A percentile compares a stretch with the other conserved stretches of the same genome.
Evolutionary conservation across 192 early-diverging fungal genomes (phyloP).

Genomic region (Backusella mclennaniae): DNA sequence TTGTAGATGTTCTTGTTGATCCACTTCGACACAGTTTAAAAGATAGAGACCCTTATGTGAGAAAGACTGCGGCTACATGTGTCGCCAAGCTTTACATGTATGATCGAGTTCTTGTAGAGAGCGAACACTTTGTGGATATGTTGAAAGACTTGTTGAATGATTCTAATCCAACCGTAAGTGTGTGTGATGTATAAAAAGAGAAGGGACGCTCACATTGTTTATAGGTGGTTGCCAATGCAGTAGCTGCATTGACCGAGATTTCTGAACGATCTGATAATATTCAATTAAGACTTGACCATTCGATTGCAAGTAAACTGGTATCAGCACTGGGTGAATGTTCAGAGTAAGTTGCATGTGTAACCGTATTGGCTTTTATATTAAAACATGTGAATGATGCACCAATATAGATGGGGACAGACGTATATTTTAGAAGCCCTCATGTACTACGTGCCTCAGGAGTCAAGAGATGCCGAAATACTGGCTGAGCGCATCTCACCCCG

Average conservation of each 20-base stretch:
- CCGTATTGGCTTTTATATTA: neutral
- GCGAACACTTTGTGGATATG: slow-evolving; percentile 88
- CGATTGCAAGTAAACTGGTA: slow-evolving; percentile 87
- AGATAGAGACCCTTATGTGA: slow-evolving; percentile 95
- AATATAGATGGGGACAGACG: slow-evolving; percentile 86
- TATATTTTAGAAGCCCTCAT: slow-evolving; percentile 93
- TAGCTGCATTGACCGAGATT: slow-evolving; percentile 92
- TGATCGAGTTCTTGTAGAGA: slow-evolving; percentile 80
- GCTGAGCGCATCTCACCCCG: slow-evolving; percentile 88
- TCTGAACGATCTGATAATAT: slow-evolving; percentile 85
- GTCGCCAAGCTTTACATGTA: slow-evolving; percentile 95
- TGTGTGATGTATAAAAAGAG: neutral
- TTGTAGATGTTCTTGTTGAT: slow-evolving; percentile 80
- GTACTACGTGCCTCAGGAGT: slow-evolving; percentile 85
- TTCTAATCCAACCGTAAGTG: slow-evolving; percentile 80
- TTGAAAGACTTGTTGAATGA: slow-evolving; percentile 84
- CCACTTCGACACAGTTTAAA: slow-evolving; percentile 79
- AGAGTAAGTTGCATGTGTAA: slow-evolving; percentile 57
- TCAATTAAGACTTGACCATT: slow-evolving; percentile 81
- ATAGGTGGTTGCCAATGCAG: slow-evolving; percentile 94
- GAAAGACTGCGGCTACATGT: slow-evolving; percentile 92
- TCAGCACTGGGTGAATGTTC: slow-evolving; percentile 95
- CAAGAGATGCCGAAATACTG: slow-evolving; percentile 85
- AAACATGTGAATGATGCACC: slow-evolving; percentile 6
- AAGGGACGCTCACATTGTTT: neutral